Evolutionary conservation across 345 rosid genomes (phyloP).

Genomic region (Brassica nigra): DNA sequence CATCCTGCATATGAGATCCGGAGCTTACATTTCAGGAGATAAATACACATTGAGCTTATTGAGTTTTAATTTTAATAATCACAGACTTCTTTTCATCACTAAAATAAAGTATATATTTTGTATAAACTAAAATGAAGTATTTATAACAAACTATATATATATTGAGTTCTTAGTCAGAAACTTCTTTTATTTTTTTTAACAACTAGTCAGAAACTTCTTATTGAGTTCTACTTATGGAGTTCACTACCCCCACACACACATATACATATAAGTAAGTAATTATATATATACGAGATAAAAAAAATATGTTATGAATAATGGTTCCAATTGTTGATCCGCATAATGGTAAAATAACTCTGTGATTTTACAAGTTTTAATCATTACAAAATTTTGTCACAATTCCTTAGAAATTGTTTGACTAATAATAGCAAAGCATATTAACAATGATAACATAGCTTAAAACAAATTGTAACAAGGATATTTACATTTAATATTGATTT

Average conservation of each 20-base stretch:
- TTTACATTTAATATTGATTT: no score
- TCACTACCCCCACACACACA: no score
- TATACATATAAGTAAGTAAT: no score
- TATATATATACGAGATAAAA: neutral
- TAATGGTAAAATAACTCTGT: neutral
- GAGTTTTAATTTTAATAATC: neutral
- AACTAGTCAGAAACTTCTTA: no score
- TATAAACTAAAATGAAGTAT: neutral
- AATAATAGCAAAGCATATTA: no score
- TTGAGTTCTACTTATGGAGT: no score
- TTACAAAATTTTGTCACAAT: neutral
- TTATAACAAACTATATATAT: neutral
- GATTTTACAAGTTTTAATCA: neutral
- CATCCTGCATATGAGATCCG: conserved; percentile 29
- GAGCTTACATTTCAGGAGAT: conserved; percentile 2
- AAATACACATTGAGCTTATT: neutral
- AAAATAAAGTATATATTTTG: neutral
- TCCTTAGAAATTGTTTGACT: no score
- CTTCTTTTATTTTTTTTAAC: no score
- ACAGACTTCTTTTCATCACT: neutral
- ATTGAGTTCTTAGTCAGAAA: no score
- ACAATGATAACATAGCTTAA: no score
- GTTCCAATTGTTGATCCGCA: neutral
- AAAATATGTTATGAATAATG: neutral
- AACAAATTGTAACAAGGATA: no score